phyloP scores from a whole-genome alignment of 768 basidiomycete genomes.

The Tulasnella sp. region DNA sequence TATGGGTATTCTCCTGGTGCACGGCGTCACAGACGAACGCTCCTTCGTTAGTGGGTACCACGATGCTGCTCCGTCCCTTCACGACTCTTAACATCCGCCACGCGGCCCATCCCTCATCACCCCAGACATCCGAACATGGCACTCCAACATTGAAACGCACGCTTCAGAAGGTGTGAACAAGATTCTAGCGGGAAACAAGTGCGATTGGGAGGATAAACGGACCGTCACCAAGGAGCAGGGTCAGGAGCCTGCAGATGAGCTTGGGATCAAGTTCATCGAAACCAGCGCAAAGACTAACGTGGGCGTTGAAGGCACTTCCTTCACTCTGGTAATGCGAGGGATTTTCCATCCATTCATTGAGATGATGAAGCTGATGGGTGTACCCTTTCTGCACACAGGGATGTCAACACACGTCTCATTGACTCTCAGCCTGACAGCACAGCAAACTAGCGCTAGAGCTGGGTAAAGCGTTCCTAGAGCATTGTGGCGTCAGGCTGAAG shows the following conservation, averaged over 20 bases:
- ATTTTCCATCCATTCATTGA: neutral
- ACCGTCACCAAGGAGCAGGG: slow-evolving; percentile 90
- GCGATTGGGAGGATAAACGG: slow-evolving; percentile 95
- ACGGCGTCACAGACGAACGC: slow-evolving; percentile 91
- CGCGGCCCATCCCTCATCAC: neutral
- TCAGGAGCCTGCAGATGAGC: slow-evolving; percentile 82
- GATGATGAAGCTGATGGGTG: neutral
- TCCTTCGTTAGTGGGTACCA: slow-evolving; percentile 87
- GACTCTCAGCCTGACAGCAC: slow-evolving; percentile 60
- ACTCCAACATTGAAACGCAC: slow-evolving; percentile 96
- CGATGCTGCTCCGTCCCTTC: neutral
- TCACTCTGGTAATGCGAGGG: slow-evolving; percentile 85
- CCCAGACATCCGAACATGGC: slow-evolving; percentile 96
- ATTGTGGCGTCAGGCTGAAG: no score
- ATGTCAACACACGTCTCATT: slow-evolving; percentile 95
- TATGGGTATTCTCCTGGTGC: slow-evolving; percentile 98
- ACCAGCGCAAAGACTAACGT: slow-evolving; percentile 97
- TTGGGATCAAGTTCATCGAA: slow-evolving; percentile 96
- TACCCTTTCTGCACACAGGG: slow-evolving; percentile 46
- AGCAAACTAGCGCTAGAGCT: no score
- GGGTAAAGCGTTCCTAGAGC: no score
- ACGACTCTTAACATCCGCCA: neutral
- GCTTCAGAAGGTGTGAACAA: slow-evolving; percentile 99
- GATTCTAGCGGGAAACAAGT: slow-evolving; percentile 98
- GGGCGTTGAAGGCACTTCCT: slow-evolving; percentile 98